Base-by-base conservation (phyloP, 371 early-diverging fungal species). In the Mycotypha africana region DNA sequence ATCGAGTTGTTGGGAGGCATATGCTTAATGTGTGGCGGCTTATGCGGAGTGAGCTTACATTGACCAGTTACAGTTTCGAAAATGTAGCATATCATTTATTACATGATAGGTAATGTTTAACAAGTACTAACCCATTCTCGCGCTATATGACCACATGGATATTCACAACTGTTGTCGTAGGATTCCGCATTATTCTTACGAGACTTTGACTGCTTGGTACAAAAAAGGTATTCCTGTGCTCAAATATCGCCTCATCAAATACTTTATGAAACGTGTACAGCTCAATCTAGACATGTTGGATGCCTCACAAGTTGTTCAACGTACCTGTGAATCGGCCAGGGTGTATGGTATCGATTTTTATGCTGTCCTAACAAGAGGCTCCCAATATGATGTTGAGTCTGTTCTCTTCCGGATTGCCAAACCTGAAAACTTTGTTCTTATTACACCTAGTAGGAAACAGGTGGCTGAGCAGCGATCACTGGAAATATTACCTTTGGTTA, bases 381-480 rank as follows among this genome's bases (percentile, higher is more conserved):
- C 93, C 0, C 96, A 95, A 56, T 91, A 78, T 53, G 82, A 84
- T 47, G 94, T 95, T 1, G 96, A 95, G 54, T 81, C 91, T 0
- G 66, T 92, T 47, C 76, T 95, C 84, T 60, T 88, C 12, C 82
- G 96, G 2, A 79, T 95, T 19, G 82, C 86, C 4, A 85, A 86
- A 21, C 91, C 90, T 0, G 91, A 91, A 49, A 84, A 84, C 17
- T 85, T 57, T 46, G 38, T 85, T 10, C 52, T 85, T 38, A 53
- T 83, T 10, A 71, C 81, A 4, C 88, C 88, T 0, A 84, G 71
- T 35, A 60, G 79, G 14, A 67, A 75, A 24, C 85, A 92, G 56
- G 86, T 85, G 47, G 78, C 77, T 0, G 59, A 61, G 12, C 85
- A 86, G 64, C 62, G 86, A 3, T 92, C 92, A 0, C 63, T 82